phyloP scores from a whole-genome alignment of 75 land plant species.

The Picea sitchensis region DNA sequence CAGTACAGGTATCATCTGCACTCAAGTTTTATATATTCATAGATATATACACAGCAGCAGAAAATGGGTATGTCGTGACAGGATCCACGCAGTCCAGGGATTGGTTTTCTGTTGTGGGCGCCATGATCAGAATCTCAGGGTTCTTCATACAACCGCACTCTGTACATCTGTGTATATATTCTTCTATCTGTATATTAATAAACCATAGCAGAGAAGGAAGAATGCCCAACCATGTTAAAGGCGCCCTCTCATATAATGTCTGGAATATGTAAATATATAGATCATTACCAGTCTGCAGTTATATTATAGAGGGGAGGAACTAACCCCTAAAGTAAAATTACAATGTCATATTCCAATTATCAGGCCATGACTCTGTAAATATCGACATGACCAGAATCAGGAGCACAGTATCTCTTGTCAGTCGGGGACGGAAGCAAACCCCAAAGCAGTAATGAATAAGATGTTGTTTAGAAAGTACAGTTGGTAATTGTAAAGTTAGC shows the following conservation, averaged over 20 bases:
- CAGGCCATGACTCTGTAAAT: not conserved
- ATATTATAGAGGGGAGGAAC: not conserved
- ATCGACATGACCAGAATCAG: not conserved
- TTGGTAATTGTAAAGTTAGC: not conserved
- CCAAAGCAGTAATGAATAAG: not conserved
- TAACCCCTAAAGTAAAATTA: not conserved
- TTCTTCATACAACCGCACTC: not conserved
- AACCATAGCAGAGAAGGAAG: not conserved
- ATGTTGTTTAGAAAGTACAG: slow-evolving; percentile 4
- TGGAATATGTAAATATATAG: not conserved
- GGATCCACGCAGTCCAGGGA: not conserved
- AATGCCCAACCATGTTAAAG: not conserved
- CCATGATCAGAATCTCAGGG: not conserved
- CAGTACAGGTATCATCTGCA: not conserved
- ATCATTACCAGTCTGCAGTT: not conserved
- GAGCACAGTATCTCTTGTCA: not conserved
- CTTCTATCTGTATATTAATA: not conserved
- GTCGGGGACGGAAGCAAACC: not conserved
- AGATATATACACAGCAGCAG: not conserved
- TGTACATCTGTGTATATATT: not conserved
- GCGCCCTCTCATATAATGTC: not conserved
- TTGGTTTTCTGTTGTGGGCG: not conserved
- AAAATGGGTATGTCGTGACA: not conserved
- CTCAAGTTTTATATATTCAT: not conserved
- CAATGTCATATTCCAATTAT: not conserved